A percentile compares a stretch with the other conserved stretches of the same genome.
Evolutionary conservation across 371 early-diverging fungal genomes (phyloP).

Genomic region (Lichtheimia ramosa): DNA sequence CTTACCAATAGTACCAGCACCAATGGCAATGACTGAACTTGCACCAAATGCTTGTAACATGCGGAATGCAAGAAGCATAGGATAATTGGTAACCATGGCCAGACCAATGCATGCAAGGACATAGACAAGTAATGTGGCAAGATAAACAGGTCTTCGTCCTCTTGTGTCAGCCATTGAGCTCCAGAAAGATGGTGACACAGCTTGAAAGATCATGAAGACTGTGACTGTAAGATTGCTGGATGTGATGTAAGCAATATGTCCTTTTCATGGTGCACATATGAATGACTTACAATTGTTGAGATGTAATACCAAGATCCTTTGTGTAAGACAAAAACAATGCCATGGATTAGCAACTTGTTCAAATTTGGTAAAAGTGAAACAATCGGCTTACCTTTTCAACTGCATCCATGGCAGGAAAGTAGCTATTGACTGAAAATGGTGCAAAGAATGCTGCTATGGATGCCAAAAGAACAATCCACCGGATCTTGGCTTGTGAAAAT

Average conservation of each 20-base stretch:
- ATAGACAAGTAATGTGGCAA: constrained; percentile 58
- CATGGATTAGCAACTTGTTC: too few species aligned
- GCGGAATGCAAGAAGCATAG: constrained; percentile 56
- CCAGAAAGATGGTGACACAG: constrained; percentile 59
- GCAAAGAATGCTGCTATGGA: constrained; percentile 30
- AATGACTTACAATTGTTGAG: constrained; percentile 20
- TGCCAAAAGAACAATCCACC: constrained; percentile 22
- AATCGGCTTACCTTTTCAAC: constrained; percentile 13
- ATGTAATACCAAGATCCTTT: constrained; percentile 12
- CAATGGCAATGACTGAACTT: constrained; percentile 66
- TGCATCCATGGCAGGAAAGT: constrained; percentile 27
- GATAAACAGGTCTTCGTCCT: constrained; percentile 68
- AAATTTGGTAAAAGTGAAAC: too few species aligned
- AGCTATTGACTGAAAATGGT: constrained; percentile 28
- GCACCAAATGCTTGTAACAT: constrained; percentile 68
- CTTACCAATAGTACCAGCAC: constrained; percentile 64
- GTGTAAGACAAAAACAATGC: background rate
- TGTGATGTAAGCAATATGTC: background rate
- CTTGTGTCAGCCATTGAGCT: constrained; percentile 64
- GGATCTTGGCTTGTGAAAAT: constrained; percentile 17
- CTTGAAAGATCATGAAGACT: constrained; percentile 46
- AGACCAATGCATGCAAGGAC: constrained; percentile 58
- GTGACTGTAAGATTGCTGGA: constrained; percentile 36
- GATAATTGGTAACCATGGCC: constrained; percentile 50
- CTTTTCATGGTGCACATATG: background rate